Evolutionary conservation across 345 rosid species (phyloP).

Genomic region (Fremontodendron californicum): DNA sequence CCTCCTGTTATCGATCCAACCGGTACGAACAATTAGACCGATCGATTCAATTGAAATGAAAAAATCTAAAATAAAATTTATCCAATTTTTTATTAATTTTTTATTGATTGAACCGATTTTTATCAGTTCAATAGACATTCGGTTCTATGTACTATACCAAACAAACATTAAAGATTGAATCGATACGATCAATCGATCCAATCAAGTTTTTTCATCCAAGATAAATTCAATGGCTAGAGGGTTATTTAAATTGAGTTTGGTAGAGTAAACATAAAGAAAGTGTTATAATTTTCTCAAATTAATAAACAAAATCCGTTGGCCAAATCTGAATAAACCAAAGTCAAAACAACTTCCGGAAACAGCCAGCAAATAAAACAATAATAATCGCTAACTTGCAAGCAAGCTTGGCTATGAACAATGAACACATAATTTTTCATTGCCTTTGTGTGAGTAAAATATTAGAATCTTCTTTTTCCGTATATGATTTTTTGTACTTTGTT

Average conservation of each 20-base stretch:
- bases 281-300: not conserved
- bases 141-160: too few species aligned
- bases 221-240: not conserved
- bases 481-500: not conserved
- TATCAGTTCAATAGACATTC: too few species aligned
- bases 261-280: conserved; percentile 6
- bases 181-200: too few species aligned
- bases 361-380: not conserved
- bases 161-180: too few species aligned
- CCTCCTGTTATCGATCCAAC: too few species aligned
- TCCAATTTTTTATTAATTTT: too few species aligned
- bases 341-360: not conserved
- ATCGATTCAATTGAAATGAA: too few species aligned
- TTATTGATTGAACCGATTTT: too few species aligned
- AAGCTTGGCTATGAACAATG: not conserved
- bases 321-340: not conserved
- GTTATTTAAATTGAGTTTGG: not conserved
- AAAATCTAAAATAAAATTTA: too few species aligned
- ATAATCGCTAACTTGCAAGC: not conserved
- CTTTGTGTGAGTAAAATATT: not conserved
- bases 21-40: too few species aligned
- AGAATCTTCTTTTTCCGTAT: not conserved
- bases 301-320: not conserved
- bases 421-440: not conserved
- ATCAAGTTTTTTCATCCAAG: too few species aligned